Percentiles rank a stretch among this genome's conserved stretches.
Evolutionary conservation across 257 asterid species (phyloP).

Genomic region (Solanum pennellii): DNA sequence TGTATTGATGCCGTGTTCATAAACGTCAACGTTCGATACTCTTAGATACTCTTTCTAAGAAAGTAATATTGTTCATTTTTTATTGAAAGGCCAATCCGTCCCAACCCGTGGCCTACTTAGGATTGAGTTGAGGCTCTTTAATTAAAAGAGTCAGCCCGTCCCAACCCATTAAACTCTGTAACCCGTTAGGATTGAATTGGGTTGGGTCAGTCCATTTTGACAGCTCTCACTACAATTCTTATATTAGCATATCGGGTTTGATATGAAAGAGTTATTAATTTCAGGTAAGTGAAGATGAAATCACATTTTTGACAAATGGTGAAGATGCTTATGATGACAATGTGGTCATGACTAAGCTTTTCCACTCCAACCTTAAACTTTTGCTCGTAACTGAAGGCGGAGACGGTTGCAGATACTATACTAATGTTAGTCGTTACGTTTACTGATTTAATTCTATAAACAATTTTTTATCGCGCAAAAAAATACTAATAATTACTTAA

Average conservation of each 20-base stretch:
- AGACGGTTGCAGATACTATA: conserved; percentile 28
- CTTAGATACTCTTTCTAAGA: too few species aligned
- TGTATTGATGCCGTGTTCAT: too few species aligned
- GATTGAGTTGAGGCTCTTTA: too few species aligned
- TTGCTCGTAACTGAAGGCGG: conserved; percentile 21
- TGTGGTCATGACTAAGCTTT: conserved; percentile 17
- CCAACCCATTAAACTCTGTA: too few species aligned
- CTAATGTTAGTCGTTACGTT: not conserved
- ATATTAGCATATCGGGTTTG: not conserved
- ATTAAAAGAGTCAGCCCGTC: too few species aligned
- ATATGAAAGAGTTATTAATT: not conserved
- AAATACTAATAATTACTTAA: not conserved
- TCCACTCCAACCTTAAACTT: conserved; percentile 19
- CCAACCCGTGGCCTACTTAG: too few species aligned
- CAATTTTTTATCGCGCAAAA: not conserved
- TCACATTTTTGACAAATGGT: conserved; percentile 24
- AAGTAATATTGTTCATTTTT: too few species aligned
- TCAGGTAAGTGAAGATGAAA: conserved; percentile 26
- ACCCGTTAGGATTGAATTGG: too few species aligned
- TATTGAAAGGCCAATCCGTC: too few species aligned
- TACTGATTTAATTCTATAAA: not conserved
- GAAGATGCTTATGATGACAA: conserved; percentile 23
- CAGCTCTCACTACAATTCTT: not conserved
- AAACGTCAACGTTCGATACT: too few species aligned
- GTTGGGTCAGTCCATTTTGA: too few species aligned